These are phyloP conservation scores for Euphorbia tirucalli DNA, from an alignment of 345 rosid genomes.

Conservation along the genomic window DNA sequence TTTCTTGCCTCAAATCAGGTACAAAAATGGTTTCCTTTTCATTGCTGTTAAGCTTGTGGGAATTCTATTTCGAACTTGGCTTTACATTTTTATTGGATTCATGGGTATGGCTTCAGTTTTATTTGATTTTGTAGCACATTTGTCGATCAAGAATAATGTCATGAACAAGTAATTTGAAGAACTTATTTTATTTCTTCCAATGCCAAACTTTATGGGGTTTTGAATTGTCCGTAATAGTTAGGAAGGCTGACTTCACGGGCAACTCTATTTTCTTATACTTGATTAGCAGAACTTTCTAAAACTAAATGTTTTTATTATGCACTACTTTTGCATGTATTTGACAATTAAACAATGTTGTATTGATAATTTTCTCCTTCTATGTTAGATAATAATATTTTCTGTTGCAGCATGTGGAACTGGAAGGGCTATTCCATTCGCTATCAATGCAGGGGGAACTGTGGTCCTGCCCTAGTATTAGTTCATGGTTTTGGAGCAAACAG, in stretches of 20 bases:
- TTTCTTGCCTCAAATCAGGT: too few species aligned
- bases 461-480: conserved; percentile 79
- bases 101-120: background rate
- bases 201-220: background rate
- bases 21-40: too few species aligned
- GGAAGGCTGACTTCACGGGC: background rate
- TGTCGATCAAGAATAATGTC: background rate
- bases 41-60: too few species aligned
- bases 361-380: background rate
- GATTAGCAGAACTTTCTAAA: background rate
- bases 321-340: background rate
- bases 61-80: too few species aligned
- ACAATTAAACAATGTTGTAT: background rate
- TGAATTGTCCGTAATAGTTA: background rate
- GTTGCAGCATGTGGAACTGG: conserved; percentile 77
- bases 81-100: background rate
- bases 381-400: conserved; percentile 4
- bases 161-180: background rate
- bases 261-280: background rate
- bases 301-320: background rate
- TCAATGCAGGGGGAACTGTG: conserved; percentile 62
- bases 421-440: conserved; percentile 81
- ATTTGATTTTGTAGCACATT: background rate
- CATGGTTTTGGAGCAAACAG: conserved; percentile 99
- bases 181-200: too few species aligned